Base-by-base conservation (phyloP, 257 asterid species). In the Lycium ferocissimum region DNA sequence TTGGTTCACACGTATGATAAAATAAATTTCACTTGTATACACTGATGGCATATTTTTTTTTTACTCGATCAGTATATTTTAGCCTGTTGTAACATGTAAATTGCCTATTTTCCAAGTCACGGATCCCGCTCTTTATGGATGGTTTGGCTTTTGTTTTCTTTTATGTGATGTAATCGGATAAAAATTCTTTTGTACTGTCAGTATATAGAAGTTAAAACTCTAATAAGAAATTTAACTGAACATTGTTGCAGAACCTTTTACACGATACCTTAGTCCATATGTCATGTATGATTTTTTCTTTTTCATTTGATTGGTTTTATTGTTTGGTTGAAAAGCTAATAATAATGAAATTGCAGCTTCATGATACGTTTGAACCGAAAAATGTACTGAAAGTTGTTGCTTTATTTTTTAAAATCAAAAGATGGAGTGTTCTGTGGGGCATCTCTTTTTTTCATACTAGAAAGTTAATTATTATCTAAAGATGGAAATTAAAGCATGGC, bases 381-480 rank as follows among this genome's bases (percentile, higher is more conserved):
- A 71, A 15, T 71, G 54, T 7, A 38, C 9, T 37, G 79, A 84
- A 87, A 84, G 84, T 56, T 65, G 76, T 80, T 87, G 85, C 87
- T 87, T 87, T 84, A 87, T 59, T 49, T 65, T 45, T 51, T 53
- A 35, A 13, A 71, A 40, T 20, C 5, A 63, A 26, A 86, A 82
- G 49, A 73, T 61, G 11, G 67, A 51, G 70, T 47, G 40, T 75
- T 17, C 54, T 79, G 86, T 85, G 88, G 86, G 88, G 61, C 88
- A 85, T 70, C 59, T n/a, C 71, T 57, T 67, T 79, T 88, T 83
- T 83, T 26, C 7, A 22, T 71, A 72, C 12, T 7, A 47, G 22
- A 17, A 75, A 43, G 81, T 73, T 13, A 35, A 26, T 80, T 80
- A 83, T 58, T 56, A 14, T 56, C 17, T 56, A 56, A 58, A 58